A percentile compares a stretch with the other conserved stretches of the same genome.
Conservation (phyloP, 2,329 filamentous ascomycete genomes). For the Fusarium incarnatum region DNA sequence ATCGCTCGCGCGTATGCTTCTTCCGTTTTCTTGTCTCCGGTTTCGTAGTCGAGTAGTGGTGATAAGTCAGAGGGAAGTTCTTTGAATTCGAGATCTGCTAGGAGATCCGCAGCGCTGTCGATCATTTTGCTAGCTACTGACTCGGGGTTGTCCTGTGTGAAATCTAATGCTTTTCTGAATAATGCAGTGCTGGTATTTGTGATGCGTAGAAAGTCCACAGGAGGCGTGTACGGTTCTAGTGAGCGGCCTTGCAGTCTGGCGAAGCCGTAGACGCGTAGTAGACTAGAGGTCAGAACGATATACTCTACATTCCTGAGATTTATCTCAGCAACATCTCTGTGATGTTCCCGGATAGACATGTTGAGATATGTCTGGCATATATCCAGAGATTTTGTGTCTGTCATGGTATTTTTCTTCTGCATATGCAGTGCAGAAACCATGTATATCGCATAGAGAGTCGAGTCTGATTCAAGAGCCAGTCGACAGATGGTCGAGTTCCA, state of each 20-base stretch:
- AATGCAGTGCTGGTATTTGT: neutral
- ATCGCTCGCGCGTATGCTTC: neutral
- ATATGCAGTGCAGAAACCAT: neutral
- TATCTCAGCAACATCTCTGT: neutral
- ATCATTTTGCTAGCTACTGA: slow-evolving; percentile 5
- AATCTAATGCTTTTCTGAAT: neutral
- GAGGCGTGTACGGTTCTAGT: neutral
- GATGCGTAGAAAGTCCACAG: slow-evolving; percentile 3
- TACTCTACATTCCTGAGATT: neutral
- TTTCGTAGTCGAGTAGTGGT: neutral
- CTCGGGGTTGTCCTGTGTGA: neutral
- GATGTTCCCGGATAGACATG: slow-evolving; percentile 9
- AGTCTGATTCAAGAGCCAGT: slow-evolving; percentile 4
- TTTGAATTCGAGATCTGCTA: neutral
- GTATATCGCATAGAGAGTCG: slow-evolving; percentile 4
- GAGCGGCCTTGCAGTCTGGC: neutral
- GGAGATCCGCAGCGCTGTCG: neutral
- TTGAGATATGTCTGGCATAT: slow-evolving; percentile 1
- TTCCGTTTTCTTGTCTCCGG: neutral
- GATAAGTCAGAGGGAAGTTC: neutral
- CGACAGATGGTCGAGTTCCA: neutral
- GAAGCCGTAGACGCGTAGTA: slow-evolving; percentile 4
- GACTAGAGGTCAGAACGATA: neutral
- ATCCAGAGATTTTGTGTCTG: neutral
- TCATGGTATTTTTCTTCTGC: neutral